Base-by-base conservation (phyloP, 1,284 basidiomycete species). In the Moesziomyces sp. region DNA sequence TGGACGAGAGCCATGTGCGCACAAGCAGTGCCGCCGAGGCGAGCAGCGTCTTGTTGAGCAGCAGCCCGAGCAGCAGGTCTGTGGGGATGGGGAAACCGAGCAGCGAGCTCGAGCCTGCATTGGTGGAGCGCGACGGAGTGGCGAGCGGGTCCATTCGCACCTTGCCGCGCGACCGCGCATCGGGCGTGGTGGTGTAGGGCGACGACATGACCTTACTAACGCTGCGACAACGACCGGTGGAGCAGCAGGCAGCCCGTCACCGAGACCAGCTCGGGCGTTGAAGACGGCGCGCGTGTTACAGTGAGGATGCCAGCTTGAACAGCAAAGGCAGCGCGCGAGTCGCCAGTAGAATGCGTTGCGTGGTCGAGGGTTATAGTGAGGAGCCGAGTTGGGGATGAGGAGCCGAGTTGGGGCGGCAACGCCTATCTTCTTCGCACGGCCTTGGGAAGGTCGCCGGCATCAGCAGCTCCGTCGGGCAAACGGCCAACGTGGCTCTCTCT, bases 11-110 rank as follows among this genome's bases (percentile, higher is more conserved):
- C 82, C 82, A 83, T 11, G 80, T 74, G n/a, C 77, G 58, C 2
- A 78, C 77, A 9, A 83, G 72, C 46, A 82, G 64, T 3, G 81
- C 81, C 9, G 82, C 67, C 2, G 78, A 78, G 8, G 80, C 81
- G n/a, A 83, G 60, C 5, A 83, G 57, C 13, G 82, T 79, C 60
- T 83, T 83, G 58, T 78, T 76, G 65, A 83, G 73, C 23, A 83
- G 61, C 43, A 83, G 63, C 0, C 69, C 82, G 13, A 83, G 79
- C 26, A 83, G 65, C 18, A 83, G 71, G 51, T 83, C 76, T 8
- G 79, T 79, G 6, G 80, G 82, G 50, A 83, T 82, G 19, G 76
- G 61, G 21, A 63, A 60, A 49, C 71, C 61, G 24, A 74, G 62
- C 51, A 62, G 51, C 7, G 63, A 66, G 33, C 47, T 48, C 18